Evolutionary conservation across 208 protist species (phyloP), one percentile per base, ranked within the genome.

Genomic region (Acanthamoeba sp.): DNA sequence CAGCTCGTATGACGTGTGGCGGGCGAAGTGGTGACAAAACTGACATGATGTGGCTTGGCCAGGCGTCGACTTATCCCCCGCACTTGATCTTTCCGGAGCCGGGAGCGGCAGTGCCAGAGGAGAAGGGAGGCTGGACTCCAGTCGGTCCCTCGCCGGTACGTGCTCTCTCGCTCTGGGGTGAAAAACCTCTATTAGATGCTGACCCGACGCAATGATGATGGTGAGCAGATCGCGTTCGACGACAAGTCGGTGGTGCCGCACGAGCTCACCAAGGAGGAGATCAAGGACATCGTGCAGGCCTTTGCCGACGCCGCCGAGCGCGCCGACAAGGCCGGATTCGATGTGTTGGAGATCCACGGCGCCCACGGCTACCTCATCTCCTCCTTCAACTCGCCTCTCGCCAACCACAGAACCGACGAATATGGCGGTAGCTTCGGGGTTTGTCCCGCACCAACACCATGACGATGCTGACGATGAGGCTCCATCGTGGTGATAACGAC

Each of bases 311-410:
- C 97, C 0, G 98, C 98, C 0, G 96, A 95, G 89, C 97, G 98
- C 50, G 96, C 96, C 18, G 96, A 97, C 22, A 95, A 95, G 55
- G 97, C 97, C 29, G 98, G 98, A 18, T 98, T 99, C 94, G 98
- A 99, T 92, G 98, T 97, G 14, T 96, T 99, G 71, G 95, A 99
- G 97, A 94, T 99, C 40, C 98, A 99, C 93, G 96, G 95, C 36
- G 97, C 97, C 20, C 96, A 99, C 95, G 98, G 98, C n/a, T 99
- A 99, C 95, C 89, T 99, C 22, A 95, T 99, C 32, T 97, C 98
- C 69, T 91, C 95, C 59, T 99, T 99, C 94, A 76, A 99, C n/a
- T 96, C 89, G 52, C 87, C 84, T 27, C 55, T 89, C 12, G 89
- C 96, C 45, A 99, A 99, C 95, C 91, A 95, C 87, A 95, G 98